Evolutionary conservation across 306 rosid species (phyloP).

Genomic region (Quercus aquifolioides): DNA sequence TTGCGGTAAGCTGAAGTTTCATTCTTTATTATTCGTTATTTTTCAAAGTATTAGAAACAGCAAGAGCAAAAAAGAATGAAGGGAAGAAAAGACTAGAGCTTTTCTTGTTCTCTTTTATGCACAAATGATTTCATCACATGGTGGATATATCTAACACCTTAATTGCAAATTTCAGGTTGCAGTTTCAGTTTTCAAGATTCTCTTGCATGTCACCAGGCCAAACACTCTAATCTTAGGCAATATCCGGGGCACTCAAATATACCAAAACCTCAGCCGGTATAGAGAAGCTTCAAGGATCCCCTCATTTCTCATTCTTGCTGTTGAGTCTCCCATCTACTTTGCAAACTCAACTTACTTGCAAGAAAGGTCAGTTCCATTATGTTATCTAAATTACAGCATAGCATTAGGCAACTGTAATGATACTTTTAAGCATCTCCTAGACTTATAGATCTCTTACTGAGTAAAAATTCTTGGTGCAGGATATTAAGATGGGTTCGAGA

Average conservation of each 20-base stretch:
- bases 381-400: not conserved
- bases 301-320: constrained; percentile 76
- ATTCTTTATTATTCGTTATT: not conserved
- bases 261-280: constrained; percentile 64
- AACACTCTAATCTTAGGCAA: constrained; percentile 80
- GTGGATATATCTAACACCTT: constrained; percentile 1
- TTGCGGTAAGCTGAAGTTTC: constrained; percentile 57
- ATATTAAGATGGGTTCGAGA: constrained; percentile 87
- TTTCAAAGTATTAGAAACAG: too few relatives aligned
- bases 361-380: constrained; percentile 67
- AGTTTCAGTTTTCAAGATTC: constrained; percentile 88
- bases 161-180: constrained; percentile 56
- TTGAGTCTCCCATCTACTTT: constrained; percentile 94
- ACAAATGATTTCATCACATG: not conserved
- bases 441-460: constrained; percentile 22
- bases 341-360: constrained; percentile 92
- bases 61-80: too few relatives aligned
- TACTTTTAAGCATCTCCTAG: constrained; percentile 1
- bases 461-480: constrained; percentile 40
- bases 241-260: constrained; percentile 79
- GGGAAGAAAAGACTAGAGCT: too few relatives aligned
- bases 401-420: not conserved
- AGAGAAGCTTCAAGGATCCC: constrained; percentile 77
- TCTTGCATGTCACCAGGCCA: constrained; percentile 90
- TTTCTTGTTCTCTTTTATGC: too few relatives aligned